Conservation (phyloP, 2,329 filamentous ascomycete genomes). For the Arthrobotrys pseudoclavata region DNA sequence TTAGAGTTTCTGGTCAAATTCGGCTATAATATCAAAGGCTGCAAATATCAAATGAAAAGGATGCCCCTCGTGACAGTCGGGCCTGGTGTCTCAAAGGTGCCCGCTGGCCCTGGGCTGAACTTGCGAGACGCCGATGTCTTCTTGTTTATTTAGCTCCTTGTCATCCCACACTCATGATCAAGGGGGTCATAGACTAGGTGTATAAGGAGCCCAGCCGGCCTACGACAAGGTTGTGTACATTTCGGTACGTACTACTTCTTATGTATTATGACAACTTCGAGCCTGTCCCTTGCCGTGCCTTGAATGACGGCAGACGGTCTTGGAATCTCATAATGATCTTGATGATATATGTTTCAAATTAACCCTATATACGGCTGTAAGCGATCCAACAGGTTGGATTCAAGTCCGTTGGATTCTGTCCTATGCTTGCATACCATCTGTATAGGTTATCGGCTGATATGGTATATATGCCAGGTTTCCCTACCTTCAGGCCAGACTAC, state of each 20-base stretch:
- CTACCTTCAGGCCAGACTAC: constrained; percentile 15
- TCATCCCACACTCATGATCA: constrained; percentile 46
- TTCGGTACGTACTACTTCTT: constrained; percentile 21
- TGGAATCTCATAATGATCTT: constrained; percentile 27
- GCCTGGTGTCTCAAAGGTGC: constrained; percentile 1
- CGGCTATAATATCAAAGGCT: constrained; percentile 51
- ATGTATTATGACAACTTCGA: constrained; percentile 26
- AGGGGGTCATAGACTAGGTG: not conserved
- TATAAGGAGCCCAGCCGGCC: constrained; percentile 12
- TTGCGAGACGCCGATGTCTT: constrained; percentile 29
- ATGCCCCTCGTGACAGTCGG: constrained; percentile 47
- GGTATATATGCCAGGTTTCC: constrained; percentile 56
- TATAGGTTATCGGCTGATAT: constrained; percentile 27
- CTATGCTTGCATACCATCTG: constrained; percentile 12
- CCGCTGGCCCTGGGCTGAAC: constrained; percentile 8
- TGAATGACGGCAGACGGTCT: constrained; percentile 28
- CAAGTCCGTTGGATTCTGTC: not conserved
- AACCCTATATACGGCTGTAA: constrained; percentile 49
- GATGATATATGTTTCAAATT: constrained; percentile 42
- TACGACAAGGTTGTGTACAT: constrained; percentile 33
- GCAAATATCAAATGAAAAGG: constrained; percentile 52
- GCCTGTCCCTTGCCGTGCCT: constrained; percentile 6
- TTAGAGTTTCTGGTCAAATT: constrained; percentile 36
- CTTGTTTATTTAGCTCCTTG: constrained; percentile 27
- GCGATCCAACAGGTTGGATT: constrained; percentile 54